Evolutionary conservation across 2,329 filamentous ascomycete species (phyloP).

Genomic region (Alternaria dauci): DNA sequence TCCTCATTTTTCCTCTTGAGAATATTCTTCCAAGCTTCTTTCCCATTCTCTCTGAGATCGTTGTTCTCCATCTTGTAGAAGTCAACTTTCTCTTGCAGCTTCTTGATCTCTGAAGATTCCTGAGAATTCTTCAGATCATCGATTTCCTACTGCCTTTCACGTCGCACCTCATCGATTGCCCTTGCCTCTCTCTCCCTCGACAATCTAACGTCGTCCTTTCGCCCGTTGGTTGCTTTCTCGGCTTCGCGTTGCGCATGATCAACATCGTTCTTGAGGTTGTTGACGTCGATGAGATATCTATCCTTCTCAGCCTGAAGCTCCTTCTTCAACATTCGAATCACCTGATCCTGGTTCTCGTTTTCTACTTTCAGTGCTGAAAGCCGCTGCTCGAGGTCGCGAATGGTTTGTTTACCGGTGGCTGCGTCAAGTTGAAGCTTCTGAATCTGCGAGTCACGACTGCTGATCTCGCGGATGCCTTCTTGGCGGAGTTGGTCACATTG

Average conservation of each 20-base stretch:
- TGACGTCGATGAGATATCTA: not conserved
- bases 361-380: not conserved
- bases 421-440: not conserved
- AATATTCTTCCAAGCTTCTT: not conserved
- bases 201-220: not conserved
- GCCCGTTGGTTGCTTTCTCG: not conserved
- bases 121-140: slow-evolving; percentile 1
- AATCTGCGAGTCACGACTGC: not conserved
- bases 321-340: not conserved
- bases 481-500: not conserved
- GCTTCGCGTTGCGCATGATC: not conserved
- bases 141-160: not conserved
- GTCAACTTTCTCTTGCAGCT: not conserved
- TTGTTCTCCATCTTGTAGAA: not conserved
- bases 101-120: not conserved
- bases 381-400: not conserved
- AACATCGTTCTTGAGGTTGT: not conserved
- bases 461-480: not conserved
- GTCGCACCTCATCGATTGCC: not conserved
- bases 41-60: not conserved
- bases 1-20: not conserved
- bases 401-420: not conserved
- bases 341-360: not conserved
- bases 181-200: not conserved
- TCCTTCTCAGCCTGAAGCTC: not conserved